phyloP scores from a whole-genome alignment of 2,329 filamentous ascomycete species.

The Mariannaea sp. region DNA sequence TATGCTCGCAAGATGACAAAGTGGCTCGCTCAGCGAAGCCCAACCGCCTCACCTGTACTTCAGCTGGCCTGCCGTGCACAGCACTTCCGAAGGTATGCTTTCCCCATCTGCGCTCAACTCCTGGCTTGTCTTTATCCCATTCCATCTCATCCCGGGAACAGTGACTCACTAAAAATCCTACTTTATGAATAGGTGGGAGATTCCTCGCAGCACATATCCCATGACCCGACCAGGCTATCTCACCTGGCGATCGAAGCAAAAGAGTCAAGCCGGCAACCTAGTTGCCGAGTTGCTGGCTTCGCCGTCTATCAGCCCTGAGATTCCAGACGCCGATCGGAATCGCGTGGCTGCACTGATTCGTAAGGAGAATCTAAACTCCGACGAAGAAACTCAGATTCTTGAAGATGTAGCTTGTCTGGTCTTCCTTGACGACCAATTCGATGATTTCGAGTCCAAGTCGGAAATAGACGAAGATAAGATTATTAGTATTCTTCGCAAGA shows the following conservation, averaged over 20 bases:
- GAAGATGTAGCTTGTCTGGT: constrained; percentile 89
- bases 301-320: constrained; percentile 43
- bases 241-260: constrained; percentile 76
- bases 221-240: constrained; percentile 78
- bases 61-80: constrained; percentile 81
- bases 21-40: constrained; percentile 67
- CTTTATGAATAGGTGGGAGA: constrained; percentile 66
- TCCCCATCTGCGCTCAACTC: neutral
- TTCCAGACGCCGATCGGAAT: constrained; percentile 57
- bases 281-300: constrained; percentile 60
- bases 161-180: neutral
- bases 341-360: constrained; percentile 73
- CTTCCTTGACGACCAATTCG: constrained; percentile 86
- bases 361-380: constrained; percentile 71
- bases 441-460: constrained; percentile 71
- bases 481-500: constrained; percentile 71
- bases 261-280: constrained; percentile 63
- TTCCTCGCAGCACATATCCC: constrained; percentile 74
- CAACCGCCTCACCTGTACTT: constrained; percentile 68
- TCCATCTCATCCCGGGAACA: too few relatives aligned
- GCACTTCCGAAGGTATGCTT: constrained; percentile 69
- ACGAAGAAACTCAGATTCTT: constrained; percentile 70
- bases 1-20: constrained; percentile 80
- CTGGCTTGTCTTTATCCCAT: neutral
- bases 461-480: constrained; percentile 78